Percentiles rank a stretch among this genome's conserved stretches.
phyloP scores from a whole-genome alignment of 805 yeast species.

The Aciculoconidium aculeatum region DNA sequence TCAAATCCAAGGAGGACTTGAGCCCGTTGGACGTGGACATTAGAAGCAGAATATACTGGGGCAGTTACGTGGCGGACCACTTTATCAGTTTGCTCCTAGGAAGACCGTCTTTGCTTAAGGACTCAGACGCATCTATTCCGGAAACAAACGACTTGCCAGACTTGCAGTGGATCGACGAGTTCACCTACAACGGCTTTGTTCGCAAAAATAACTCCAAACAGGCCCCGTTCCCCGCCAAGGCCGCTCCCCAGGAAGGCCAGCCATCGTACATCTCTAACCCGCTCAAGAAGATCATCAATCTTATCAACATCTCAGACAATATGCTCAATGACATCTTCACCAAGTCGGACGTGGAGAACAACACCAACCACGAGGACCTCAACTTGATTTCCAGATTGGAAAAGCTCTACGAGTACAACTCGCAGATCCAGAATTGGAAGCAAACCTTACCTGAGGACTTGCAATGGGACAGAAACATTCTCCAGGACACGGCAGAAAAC shows the following conservation, averaged over 20 bases:
- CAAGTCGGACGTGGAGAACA: slow-evolving; percentile 26
- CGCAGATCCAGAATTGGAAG: slow-evolving; percentile 49
- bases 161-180: slow-evolving; percentile 58
- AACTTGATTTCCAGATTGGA: slow-evolving; percentile 34
- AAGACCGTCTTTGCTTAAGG: slow-evolving; percentile 49
- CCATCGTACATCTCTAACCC: slow-evolving; percentile 39
- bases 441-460: slow-evolving; percentile 42
- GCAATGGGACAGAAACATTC: slow-evolving; percentile 41
- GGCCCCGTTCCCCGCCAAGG: slow-evolving; percentile 1
- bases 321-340: slow-evolving; percentile 42
- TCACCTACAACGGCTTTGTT: slow-evolving; percentile 28
- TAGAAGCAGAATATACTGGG: slow-evolving; percentile 61
- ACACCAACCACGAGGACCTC: slow-evolving; percentile 31
- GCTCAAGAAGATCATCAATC: slow-evolving; percentile 34
- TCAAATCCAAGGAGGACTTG: slow-evolving; percentile 32
- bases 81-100: slow-evolving; percentile 56
- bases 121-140: slow-evolving; percentile 54
- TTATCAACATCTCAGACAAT: slow-evolving; percentile 40
- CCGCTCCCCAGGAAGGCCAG: slow-evolving; percentile 7
- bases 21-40: slow-evolving; percentile 50
- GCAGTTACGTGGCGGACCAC: slow-evolving; percentile 59
- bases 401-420: slow-evolving; percentile 42
- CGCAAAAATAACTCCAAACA: slow-evolving; percentile 3
- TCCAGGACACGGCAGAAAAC: slow-evolving; percentile 41
- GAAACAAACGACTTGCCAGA: slow-evolving; percentile 57